Evolutionary conservation across 2,329 filamentous ascomycete genomes (phyloP), one percentile per base, ranked within the genome.

Genomic region (Exophiala aquamarina): DNA sequence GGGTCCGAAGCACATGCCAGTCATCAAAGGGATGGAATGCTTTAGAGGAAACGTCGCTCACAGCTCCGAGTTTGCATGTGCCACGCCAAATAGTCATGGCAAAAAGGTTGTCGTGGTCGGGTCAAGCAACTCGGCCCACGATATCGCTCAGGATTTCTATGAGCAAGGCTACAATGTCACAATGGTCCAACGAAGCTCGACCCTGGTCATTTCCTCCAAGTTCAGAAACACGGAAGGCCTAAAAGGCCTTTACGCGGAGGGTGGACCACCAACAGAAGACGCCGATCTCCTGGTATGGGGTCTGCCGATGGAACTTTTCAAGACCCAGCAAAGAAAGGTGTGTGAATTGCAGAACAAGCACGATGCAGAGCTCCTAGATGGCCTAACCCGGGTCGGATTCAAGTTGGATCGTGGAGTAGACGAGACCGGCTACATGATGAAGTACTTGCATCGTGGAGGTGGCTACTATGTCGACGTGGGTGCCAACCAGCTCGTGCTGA

Each of bases 391-490:
- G 26, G 81, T 71, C 0, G 84, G 83, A 0, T 86, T 86, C 70
- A 74, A 74, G 41, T 64, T 81, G 1, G 81, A 86, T 55, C 66
- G 61, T 1, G 82, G 82, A 0, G 74, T 78, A 0, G 73, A 82
- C 43, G 75, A 70, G 1, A 68, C 74, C 0, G 82, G 83, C 0
- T 68, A 85, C 1, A 71, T 79, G 45, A 63, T 77, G 40, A 84
- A 85, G 62, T 86, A 85, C 58, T 72, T 83, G 49, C 79, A 82
- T 54, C 74, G 79, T 2, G 82, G 82, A 2, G 83, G 84, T 0
- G 83, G 83, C 0, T 87, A 86, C 60, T 87, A 86, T 64, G 82
- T 87, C 52, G 81, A 87, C 49, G 81, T 86, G 1, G 83, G 83
- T 0, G 78, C 77, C 0, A 79, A 77, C 0, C 65, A 78, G 58